Percentiles rank a stretch among this genome's conserved stretches.
phyloP scores from a whole-genome alignment of 2,329 filamentous ascomycete genomes.

The Xylariales sp. region DNA sequence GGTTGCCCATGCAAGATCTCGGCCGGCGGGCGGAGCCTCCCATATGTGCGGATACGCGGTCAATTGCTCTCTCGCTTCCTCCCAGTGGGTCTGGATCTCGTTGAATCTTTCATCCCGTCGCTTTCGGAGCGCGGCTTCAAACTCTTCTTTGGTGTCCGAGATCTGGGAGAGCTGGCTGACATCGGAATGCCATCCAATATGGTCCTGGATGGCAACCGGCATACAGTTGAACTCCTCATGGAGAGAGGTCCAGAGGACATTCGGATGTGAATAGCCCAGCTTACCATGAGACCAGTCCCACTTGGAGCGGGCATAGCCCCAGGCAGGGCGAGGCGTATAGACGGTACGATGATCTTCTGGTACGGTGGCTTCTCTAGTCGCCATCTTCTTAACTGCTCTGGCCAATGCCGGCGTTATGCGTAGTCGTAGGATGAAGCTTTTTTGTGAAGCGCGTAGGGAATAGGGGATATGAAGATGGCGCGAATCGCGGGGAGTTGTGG shows the following conservation, averaged over 20 bases:
- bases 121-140: constrained; percentile 8
- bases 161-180: constrained; percentile 2
- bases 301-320: neutral
- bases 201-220: constrained; percentile 25
- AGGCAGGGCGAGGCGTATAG: constrained; percentile 1
- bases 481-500: too few relatives aligned
- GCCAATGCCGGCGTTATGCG: neutral
- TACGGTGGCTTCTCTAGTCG: neutral
- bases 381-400: neutral
- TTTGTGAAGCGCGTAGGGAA: neutral
- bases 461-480: neutral
- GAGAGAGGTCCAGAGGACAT: constrained; percentile 18
- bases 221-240: constrained; percentile 27
- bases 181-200: constrained; percentile 15
- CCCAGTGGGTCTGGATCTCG: constrained; percentile 13
- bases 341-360: constrained; percentile 1
- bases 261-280: constrained; percentile 6
- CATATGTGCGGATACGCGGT: neutral
- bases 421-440: too few relatives aligned
- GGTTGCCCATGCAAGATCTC: neutral
- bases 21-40: neutral
- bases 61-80: neutral
- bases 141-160: constrained; percentile 21
- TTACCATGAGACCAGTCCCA: constrained; percentile 14
- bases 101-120: constrained; percentile 27